Evolutionary conservation across 257 asterid genomes (phyloP).

Genomic region (Ilex aquifolium): DNA sequence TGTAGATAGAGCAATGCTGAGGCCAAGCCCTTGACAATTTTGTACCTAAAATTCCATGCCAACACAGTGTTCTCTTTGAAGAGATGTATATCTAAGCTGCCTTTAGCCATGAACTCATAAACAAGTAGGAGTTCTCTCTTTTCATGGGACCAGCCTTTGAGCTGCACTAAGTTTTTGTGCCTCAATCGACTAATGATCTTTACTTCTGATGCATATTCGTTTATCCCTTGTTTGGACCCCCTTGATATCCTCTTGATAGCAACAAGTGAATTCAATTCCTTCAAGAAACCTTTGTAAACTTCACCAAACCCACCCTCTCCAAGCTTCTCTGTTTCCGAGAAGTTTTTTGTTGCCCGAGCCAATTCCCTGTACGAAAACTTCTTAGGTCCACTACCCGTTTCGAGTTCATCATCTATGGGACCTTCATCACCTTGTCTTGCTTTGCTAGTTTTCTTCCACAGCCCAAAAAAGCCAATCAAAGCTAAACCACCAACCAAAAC

Average conservation of each 20-base stretch:
- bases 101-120: neutral
- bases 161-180: constrained; percentile 10
- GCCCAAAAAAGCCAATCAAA: neutral
- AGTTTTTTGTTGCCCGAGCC: neutral
- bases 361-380: neutral
- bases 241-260: constrained; percentile 9
- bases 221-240: constrained; percentile 7
- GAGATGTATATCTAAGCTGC: neutral
- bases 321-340: neutral
- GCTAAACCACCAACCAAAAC: neutral
- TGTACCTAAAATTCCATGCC: neutral
- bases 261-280: neutral
- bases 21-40: constrained; percentile 3
- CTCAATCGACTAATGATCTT: constrained; percentile 6
- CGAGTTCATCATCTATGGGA: neutral
- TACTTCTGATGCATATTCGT: constrained; percentile 9
- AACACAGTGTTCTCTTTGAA: neutral
- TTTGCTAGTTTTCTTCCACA: neutral
- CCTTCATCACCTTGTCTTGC: neutral
- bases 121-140: neutral
- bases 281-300: neutral
- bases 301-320: neutral
- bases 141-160: constrained; percentile 12
- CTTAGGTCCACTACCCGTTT: neutral
- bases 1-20: constrained; percentile 4